Evolutionary conservation across 164 flowering plant genomes (phyloP), one percentile per base, ranked within the genome.

Genomic region (Akebia trifoliata): DNA sequence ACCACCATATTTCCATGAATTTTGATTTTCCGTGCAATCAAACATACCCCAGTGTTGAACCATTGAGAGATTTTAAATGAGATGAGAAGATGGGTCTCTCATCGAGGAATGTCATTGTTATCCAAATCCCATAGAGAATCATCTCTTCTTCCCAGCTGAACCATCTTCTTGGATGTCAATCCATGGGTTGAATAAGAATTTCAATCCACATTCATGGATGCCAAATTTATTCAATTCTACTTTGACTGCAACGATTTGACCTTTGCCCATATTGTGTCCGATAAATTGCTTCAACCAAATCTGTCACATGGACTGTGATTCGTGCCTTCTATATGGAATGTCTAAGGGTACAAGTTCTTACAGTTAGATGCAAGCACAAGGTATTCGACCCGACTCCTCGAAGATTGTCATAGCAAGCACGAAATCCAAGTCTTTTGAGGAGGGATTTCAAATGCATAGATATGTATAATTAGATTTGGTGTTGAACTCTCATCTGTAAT

Each of bases 331-430:
- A 61, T 56, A 65, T 28, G 77, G 74, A n/a, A 57, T 60, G 54
- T 60, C 55, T 1, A 10, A 34, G 6, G 48, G 65, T 82, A 7
- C 3, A 7, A 21, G 45, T n/a, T n/a, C 62, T 45, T 78, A 76
- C 20, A 3, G 34, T 24, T 58, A 56, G 31, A 66, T 79, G 74
- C 68, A 40, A 47, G 38, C 46, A 3, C 43, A 26, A 6, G 69
- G 79, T 40, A 59, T 77, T 42, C 25, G 34, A 36, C 84, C 82
- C 6, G 84, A 81, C 58, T 79, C 79, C 54, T 82, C 81, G 0
- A 69, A 67, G 57, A 73, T 79, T 2, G 45, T 79, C 2, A 66
- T 55, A 43, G 76, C 76, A 0, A 77, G 79, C 42, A 68, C 77
- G 3, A 69, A 61, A 35, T 25, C 59, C 14, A 30, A 22, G 38